A percentile compares a stretch with the other conserved stretches of the same genome.
Conservation (phyloP, 441 rosid genomes). For the Mallotus repandus region DNA sequence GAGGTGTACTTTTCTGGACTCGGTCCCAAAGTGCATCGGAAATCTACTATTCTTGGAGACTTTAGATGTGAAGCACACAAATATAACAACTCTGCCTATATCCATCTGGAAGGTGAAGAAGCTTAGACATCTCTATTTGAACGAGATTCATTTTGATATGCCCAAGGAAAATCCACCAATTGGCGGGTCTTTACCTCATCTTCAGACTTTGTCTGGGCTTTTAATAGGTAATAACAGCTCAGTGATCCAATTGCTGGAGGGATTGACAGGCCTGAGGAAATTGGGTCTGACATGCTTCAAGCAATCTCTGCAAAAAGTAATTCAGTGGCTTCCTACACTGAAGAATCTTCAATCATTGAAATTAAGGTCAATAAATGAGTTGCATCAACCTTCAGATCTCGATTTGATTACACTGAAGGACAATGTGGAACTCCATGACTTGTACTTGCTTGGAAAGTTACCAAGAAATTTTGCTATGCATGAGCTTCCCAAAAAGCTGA, state of each 20-base stretch:
- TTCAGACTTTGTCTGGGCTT: constrained; percentile 30
- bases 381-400: not conserved
- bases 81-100: constrained; percentile 25
- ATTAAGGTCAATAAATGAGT: constrained; percentile 24
- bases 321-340: constrained; percentile 7
- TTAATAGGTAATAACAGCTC: constrained; percentile 11
- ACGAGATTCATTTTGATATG: constrained; percentile 19
- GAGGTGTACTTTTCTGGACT: constrained; percentile 37
- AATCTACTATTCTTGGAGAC: constrained; percentile 32
- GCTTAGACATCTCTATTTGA: constrained; percentile 35
- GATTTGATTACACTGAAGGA: not conserved
- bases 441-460: constrained; percentile 32
- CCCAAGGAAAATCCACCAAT: not conserved
- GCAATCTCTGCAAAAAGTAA: not conserved
- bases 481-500: constrained; percentile 20
- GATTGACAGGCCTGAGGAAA: constrained; percentile 19
- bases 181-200: not conserved
- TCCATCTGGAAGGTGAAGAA: constrained; percentile 32
- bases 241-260: not conserved
- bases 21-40: constrained; percentile 31
- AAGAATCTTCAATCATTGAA: constrained; percentile 23
- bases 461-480: not conserved
- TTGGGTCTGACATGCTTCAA: constrained; percentile 26
- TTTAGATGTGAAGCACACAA: constrained; percentile 41
- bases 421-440: constrained; percentile 5